Conservation (phyloP, 805 yeast genomes). For the Tetrapisispora fleetii region DNA sequence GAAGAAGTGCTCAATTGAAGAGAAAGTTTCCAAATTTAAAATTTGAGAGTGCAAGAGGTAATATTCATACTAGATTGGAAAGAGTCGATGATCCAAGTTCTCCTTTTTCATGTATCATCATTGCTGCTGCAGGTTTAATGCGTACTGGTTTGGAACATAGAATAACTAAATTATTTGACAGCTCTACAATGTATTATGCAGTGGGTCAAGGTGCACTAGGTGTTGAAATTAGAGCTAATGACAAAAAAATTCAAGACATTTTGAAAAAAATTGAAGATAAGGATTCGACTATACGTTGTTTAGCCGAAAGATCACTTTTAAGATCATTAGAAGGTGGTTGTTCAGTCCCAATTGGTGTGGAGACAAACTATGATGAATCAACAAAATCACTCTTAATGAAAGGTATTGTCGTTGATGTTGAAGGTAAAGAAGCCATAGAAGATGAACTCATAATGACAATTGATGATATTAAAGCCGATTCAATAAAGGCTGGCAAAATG, state of each 20-base stretch:
- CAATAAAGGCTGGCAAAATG: conserved; percentile 57
- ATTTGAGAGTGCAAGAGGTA: conserved; percentile 84
- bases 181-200: conserved; percentile 83
- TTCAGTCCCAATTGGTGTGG: conserved; percentile 93
- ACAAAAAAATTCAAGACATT: conserved; percentile 46
- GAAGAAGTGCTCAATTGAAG: conserved; percentile 85
- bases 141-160: conserved; percentile 65
- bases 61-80: conserved; percentile 63
- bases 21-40: conserved; percentile 65
- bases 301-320: conserved; percentile 83
- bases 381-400: conserved; percentile 42
- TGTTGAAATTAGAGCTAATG: conserved; percentile 71
- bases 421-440: conserved; percentile 65
- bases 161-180: conserved; percentile 60
- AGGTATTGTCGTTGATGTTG: conserved; percentile 75
- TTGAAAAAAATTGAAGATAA: conserved; percentile 57
- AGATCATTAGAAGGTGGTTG: conserved; percentile 93
- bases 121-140: conserved; percentile 87
- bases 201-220: conserved; percentile 99
- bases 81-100: conserved; percentile 69
- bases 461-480: conserved; percentile 44
- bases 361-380: conserved; percentile 41
- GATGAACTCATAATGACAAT: conserved; percentile 29
- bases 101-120: conserved; percentile 60
- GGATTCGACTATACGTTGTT: conserved; percentile 62